Base-by-base conservation (phyloP, 2,329 filamentous ascomycete genomes). In the Curvularia sp. region DNA sequence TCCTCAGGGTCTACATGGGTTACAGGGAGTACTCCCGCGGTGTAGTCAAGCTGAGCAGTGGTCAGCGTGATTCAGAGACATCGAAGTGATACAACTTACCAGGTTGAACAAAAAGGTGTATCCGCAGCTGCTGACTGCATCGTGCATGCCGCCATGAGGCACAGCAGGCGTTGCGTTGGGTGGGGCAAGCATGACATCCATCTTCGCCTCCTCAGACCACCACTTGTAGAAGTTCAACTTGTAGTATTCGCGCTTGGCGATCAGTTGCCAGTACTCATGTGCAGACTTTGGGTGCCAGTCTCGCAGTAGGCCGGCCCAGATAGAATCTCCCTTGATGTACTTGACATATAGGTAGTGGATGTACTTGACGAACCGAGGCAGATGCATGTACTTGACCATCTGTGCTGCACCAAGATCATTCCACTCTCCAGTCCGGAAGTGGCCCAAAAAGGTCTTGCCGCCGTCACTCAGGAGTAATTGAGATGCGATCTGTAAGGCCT, bases 21-120 rank as follows among this genome's bases (percentile, higher is more conserved):
- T 1, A 97, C 88, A 0, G 94, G 93, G 22, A 98, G 72, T 35
- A 97, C 87, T 38, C 93, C 93, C 12, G 86, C 85, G 1, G 90
- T 86, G 77, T 97, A 97, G 74, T 97, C 94, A 49, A 97, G 86
- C 86, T 91, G 61, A 26, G 8, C 22, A 9, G 4, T 2, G 4
- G 58, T 70, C 46, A 67, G 61, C 20, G 38, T 38, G 3, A 3
- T 18, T 39, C 13, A 6, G 31, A 26, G 8, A 53, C 33, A 18
- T 4, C 7, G 8, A 6, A n/a, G 6, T 24, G 12, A 46, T 3
- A n/a, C 42, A 6, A 80, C 86, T 77, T 79, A 91, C 89, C 70
- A 97, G 65, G 69, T 97, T 97, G 81, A 95, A 98, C 55, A 97
- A 78, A 74, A 97, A 97, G 0, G 93, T 97, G 73, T 98, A 97